phyloP scores from a whole-genome alignment of 139 green algal species.

The Nannochloris sp. region DNA sequence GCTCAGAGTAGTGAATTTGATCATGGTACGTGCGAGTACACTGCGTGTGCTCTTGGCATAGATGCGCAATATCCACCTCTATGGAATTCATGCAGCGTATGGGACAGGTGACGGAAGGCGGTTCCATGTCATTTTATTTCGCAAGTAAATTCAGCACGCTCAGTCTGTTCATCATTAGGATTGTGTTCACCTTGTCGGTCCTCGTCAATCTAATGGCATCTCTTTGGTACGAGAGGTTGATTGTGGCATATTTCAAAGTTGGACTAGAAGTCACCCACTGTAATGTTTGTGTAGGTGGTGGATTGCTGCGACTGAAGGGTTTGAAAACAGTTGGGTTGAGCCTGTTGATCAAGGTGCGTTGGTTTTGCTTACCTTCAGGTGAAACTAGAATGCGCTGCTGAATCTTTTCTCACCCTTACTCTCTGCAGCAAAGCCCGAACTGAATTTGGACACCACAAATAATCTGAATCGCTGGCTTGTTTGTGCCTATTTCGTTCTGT shows the following conservation, averaged over 20 bases:
- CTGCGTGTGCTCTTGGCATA: no score
- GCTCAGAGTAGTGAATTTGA: slow-evolving; percentile 7
- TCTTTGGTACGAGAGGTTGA: slow-evolving; percentile 2
- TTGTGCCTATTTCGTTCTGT: slow-evolving; percentile 14
- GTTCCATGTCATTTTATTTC: background rate
- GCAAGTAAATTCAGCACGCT: slow-evolving; percentile 2
- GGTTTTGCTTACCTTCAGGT: no score
- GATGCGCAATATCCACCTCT: background rate
- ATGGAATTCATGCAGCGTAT: background rate
- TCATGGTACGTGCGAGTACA: background rate
- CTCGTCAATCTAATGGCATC: slow-evolving; percentile 20
- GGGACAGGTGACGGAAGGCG: background rate
- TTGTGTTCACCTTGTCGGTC: slow-evolving; percentile 10
- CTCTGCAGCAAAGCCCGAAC: background rate
- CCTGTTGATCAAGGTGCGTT: background rate
- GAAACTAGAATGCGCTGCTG: no score
- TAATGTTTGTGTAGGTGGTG: slow-evolving; percentile 3
- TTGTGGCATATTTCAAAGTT: no score
- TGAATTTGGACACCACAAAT: background rate
- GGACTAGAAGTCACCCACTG: no score
- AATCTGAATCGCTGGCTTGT: slow-evolving; percentile 14
- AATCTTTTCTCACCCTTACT: no score
- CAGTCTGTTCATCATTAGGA: background rate
- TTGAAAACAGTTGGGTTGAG: slow-evolving; percentile 17
- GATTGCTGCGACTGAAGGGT: slow-evolving; percentile 7